Conservation (phyloP, 495 filamentous ascomycete species). For the Corynascus novoguineensis region DNA sequence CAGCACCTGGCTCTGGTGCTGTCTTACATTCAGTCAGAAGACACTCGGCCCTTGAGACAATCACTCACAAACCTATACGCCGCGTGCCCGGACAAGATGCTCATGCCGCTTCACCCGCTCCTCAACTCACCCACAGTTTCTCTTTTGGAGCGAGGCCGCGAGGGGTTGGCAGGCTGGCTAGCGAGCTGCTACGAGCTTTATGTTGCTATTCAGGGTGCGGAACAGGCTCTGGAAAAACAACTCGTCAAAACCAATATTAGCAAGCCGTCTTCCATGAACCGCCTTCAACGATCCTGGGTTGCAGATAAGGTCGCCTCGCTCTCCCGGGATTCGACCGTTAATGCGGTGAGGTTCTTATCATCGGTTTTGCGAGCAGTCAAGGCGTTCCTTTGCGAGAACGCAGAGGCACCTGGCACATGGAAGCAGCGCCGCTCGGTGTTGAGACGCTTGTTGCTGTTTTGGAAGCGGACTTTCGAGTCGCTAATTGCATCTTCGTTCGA, state of each 20-base stretch:
- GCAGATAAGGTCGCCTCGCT: constrained; percentile 52
- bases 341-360: constrained; percentile 38
- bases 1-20: constrained; percentile 16
- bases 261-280: constrained; percentile 60
- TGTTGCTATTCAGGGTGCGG: constrained; percentile 37
- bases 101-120: constrained; percentile 58
- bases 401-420: constrained; percentile 24
- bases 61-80: constrained; percentile 24
- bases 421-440: constrained; percentile 35
- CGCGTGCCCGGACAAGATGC: constrained; percentile 22
- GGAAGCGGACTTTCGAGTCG: constrained; percentile 52
- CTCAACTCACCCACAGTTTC: constrained; percentile 55
- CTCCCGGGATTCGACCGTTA: constrained; percentile 58
- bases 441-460: constrained; percentile 48
- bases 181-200: constrained; percentile 47
- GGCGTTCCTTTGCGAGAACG: constrained; percentile 27
- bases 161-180: constrained; percentile 40
- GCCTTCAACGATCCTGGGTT: constrained; percentile 62
- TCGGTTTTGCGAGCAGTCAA: constrained; percentile 31
- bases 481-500: constrained; percentile 41
- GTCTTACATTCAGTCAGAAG: constrained; percentile 27
- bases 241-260: constrained; percentile 32
- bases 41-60: constrained; percentile 24
- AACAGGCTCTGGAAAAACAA: constrained; percentile 30
- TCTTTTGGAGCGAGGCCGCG: constrained; percentile 28